Percentiles rank a stretch among this genome's conserved stretches.
Conservation (phyloP, 352 stramenopile species). For the Pythium aquatile region DNA sequence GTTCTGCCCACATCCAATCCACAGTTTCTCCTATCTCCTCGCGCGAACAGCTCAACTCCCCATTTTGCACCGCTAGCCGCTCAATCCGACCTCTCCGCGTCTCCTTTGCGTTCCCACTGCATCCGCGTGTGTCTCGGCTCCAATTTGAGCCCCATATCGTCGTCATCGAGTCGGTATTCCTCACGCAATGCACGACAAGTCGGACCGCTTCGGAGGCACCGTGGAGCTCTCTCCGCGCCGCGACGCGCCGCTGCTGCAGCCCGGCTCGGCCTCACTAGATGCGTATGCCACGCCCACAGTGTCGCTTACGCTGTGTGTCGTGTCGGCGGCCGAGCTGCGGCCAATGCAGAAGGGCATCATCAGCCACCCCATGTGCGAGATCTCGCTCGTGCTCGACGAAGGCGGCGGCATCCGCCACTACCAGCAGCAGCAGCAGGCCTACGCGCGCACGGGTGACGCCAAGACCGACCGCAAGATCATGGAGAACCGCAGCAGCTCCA, state of each 20-base stretch:
- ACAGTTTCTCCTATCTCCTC: not conserved
- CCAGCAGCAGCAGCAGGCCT: slow-evolving; percentile 10
- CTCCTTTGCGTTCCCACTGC: not conserved
- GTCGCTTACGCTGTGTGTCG: slow-evolving; percentile 55
- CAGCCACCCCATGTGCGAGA: slow-evolving; percentile 69
- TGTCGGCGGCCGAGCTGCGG: slow-evolving; percentile 52
- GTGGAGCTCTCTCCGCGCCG: slow-evolving; percentile 56
- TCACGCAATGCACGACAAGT: slow-evolving; percentile 19
- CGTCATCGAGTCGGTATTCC: not conserved
- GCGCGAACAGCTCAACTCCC: not conserved
- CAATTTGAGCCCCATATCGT: not conserved
- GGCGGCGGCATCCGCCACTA: slow-evolving; percentile 32
- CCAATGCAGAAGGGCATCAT: slow-evolving; percentile 69
- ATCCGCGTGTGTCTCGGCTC: not conserved
- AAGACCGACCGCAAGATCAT: slow-evolving; percentile 20
- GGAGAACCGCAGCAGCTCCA: slow-evolving; percentile 10
- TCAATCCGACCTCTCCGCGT: not conserved
- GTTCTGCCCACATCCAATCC: slow-evolving; percentile 1
- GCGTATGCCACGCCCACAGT: slow-evolving; percentile 58
- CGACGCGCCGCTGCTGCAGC: slow-evolving; percentile 59
- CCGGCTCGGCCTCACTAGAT: slow-evolving; percentile 54
- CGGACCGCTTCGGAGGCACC: slow-evolving; percentile 37
- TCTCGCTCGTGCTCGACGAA: slow-evolving; percentile 64
- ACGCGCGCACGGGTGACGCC: slow-evolving; percentile 11
- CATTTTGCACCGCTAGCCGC: not conserved